These are phyloP conservation scores for Ustulina deusta DNA, from an alignment of 2,329 filamentous ascomycete genomes.

Conservation along the genomic window DNA sequence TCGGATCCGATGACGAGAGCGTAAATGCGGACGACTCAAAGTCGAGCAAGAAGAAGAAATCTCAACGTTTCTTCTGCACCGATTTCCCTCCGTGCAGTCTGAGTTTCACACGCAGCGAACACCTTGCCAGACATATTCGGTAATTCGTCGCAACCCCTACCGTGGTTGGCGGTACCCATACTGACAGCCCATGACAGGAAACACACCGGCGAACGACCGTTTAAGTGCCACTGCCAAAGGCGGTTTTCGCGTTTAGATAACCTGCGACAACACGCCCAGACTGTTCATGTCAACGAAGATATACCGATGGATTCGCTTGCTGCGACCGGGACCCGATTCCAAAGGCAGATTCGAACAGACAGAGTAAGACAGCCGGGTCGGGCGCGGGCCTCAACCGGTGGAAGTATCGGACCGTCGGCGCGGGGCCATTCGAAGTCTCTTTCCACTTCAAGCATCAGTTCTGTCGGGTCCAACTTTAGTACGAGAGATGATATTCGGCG, in stretches of 20 bases:
- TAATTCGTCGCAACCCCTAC: slow-evolving; percentile 56
- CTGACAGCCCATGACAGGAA: slow-evolving; percentile 69
- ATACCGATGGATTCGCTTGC: slow-evolving; percentile 95
- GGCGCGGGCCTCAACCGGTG: slow-evolving; percentile 80
- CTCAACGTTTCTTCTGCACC: slow-evolving; percentile 94
- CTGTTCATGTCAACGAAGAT: slow-evolving; percentile 96
- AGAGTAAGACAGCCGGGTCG: slow-evolving; percentile 80
- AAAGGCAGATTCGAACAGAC: slow-evolving; percentile 90
- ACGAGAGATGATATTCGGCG: slow-evolving; percentile 75
- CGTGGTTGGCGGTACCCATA: slow-evolving; percentile 21
- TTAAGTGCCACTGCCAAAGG: slow-evolving; percentile 93
- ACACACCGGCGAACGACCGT: slow-evolving; percentile 96
- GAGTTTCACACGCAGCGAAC: slow-evolving; percentile 96
- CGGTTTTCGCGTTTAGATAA: slow-evolving; percentile 96
- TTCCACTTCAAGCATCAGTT: slow-evolving; percentile 86
- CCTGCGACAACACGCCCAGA: slow-evolving; percentile 94
- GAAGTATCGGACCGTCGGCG: slow-evolving; percentile 76
- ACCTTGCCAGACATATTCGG: slow-evolving; percentile 94
- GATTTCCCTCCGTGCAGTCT: slow-evolving; percentile 94
- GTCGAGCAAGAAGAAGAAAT: slow-evolving; percentile 93
- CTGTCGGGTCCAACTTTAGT: slow-evolving; percentile 75
- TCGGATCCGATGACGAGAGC: slow-evolving; percentile 73
- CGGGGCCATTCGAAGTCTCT: slow-evolving; percentile 87
- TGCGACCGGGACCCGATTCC: slow-evolving; percentile 90
- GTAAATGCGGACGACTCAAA: slow-evolving; percentile 73